A percentile compares a stretch with the other conserved stretches of the same genome.
Conservation (phyloP, 371 early-diverging fungal species). For the Entomophthora muscae region DNA sequence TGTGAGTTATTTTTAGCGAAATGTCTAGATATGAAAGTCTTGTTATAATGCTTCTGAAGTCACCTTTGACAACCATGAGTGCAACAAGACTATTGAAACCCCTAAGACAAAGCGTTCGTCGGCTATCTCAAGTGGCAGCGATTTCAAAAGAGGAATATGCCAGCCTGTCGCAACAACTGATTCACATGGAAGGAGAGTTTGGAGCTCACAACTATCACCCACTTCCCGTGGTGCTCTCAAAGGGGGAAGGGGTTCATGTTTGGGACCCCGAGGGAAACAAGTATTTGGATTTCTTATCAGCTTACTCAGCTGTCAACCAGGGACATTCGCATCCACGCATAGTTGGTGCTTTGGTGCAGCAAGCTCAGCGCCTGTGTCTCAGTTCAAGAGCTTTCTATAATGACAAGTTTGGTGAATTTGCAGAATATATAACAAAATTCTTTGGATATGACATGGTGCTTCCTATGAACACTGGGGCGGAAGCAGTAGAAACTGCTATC, state of each 20-base stretch:
- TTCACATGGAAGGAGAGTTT: not conserved
- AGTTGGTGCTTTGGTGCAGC: conserved; percentile 72
- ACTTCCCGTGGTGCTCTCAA: conserved; percentile 79
- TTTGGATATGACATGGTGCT: no score
- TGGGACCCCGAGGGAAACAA: conserved; percentile 91
- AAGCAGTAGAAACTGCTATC: no score
- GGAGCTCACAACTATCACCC: conserved; percentile 63
- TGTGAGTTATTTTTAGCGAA: no score
- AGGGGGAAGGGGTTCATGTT: conserved; percentile 77
- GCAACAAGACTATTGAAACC: no score
- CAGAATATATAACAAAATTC: no score
- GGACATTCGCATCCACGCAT: conserved; percentile 95
- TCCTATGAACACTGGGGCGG: no score
- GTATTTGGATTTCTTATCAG: conserved; percentile 92
- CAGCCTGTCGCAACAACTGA: not conserved
- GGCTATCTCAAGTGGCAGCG: no score
- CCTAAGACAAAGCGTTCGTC: no score
- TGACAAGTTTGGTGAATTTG: conserved; percentile 74
- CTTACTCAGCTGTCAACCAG: conserved; percentile 94
- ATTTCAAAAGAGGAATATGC: no score
- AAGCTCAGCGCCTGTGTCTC: conserved; percentile 66
- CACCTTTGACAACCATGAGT: no score
- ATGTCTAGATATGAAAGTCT: no score
- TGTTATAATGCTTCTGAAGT: no score
- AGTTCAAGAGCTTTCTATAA: conserved; percentile 94